These are phyloP conservation scores for Cordyceps cateniannulata DNA, from an alignment of 2,329 filamentous ascomycete species.

Conservation along the genomic window DNA sequence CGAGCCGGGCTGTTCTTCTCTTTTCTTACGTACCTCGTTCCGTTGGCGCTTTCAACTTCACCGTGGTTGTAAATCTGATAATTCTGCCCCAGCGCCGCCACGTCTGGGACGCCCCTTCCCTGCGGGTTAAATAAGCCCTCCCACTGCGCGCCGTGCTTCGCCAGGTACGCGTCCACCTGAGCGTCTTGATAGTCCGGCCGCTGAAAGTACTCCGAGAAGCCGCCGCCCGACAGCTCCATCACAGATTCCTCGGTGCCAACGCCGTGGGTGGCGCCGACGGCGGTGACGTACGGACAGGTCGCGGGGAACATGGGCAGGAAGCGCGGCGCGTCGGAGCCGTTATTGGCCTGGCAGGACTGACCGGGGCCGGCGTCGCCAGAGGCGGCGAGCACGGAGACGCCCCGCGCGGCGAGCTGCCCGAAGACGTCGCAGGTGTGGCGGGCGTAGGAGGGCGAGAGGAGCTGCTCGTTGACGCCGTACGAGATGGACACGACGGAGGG, in stretches of 20 bases:
- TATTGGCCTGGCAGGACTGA: conserved; percentile 29
- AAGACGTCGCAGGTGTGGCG: conserved; percentile 48
- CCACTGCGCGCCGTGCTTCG: conserved; percentile 41
- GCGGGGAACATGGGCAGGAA: conserved; percentile 31
- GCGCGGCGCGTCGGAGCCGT: conserved; percentile 26
- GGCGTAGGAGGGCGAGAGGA: conserved; percentile 52
- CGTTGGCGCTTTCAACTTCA: conserved; percentile 20
- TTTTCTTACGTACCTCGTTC: conserved; percentile 25
- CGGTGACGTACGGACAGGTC: conserved; percentile 54
- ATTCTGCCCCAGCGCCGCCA: conserved; percentile 45
- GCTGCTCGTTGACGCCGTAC: conserved; percentile 64
- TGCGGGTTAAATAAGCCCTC: conserved; percentile 35
- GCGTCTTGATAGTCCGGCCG: conserved; percentile 39
- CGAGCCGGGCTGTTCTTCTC: background rate
- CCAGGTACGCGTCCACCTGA: conserved; percentile 40
- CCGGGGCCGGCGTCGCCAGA: conserved; percentile 49
- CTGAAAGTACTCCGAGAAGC: conserved; percentile 42
- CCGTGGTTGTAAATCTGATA: conserved; percentile 29
- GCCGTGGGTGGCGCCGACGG: conserved; percentile 53
- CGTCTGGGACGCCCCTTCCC: conserved; percentile 56
- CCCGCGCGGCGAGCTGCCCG: conserved; percentile 57
- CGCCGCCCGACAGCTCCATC: conserved; percentile 45
- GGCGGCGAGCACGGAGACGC: conserved; percentile 59
- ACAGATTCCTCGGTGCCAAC: conserved; percentile 41
- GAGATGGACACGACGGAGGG: conserved; percentile 63